Evolutionary conservation across 2,329 filamentous ascomycete species (phyloP).

Genomic region (Polytolypa hystricis): DNA sequence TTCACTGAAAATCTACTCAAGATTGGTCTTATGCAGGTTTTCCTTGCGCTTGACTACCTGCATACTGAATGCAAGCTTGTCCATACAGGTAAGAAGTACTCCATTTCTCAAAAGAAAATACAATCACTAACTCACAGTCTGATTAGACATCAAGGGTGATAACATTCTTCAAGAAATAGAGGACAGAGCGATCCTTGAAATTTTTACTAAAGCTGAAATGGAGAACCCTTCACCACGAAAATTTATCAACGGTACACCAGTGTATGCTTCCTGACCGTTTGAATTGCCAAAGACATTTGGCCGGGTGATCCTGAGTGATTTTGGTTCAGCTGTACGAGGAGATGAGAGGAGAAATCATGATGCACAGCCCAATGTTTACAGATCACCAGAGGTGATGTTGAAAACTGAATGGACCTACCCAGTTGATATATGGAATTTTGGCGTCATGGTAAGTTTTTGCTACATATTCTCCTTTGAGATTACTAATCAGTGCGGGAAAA

Average conservation of each 20-base stretch:
- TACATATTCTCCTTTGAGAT: background rate
- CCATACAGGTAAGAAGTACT: slow-evolving; percentile 29
- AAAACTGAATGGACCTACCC: slow-evolving; percentile 34
- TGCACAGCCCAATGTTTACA: slow-evolving; percentile 29
- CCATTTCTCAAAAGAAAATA: background rate
- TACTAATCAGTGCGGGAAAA: slow-evolving; percentile 1
- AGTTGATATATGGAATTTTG: slow-evolving; percentile 43
- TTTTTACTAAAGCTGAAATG: slow-evolving; percentile 25
- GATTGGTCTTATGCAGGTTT: slow-evolving; percentile 25
- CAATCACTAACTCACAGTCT: background rate
- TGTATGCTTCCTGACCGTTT: slow-evolving; percentile 29
- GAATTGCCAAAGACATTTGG: slow-evolving; percentile 23
- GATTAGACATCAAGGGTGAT: slow-evolving; percentile 33
- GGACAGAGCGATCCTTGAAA: slow-evolving; percentile 26
- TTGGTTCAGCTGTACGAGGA: slow-evolving; percentile 27
- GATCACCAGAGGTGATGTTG: slow-evolving; percentile 36
- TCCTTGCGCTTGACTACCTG: slow-evolving; percentile 33
- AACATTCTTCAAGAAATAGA: slow-evolving; percentile 30
- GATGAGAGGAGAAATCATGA: slow-evolving; percentile 32
- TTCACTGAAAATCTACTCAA: slow-evolving; percentile 31
- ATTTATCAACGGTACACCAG: slow-evolving; percentile 17
- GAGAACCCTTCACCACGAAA: slow-evolving; percentile 29
- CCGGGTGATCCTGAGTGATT: slow-evolving; percentile 26
- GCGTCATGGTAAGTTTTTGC: slow-evolving; percentile 33
- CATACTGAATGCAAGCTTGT: slow-evolving; percentile 35